Evolutionary conservation across 2,329 filamentous ascomycete species (phyloP), one percentile per base, ranked within the genome.

Genomic region (Ascocoryne sarcoides): DNA sequence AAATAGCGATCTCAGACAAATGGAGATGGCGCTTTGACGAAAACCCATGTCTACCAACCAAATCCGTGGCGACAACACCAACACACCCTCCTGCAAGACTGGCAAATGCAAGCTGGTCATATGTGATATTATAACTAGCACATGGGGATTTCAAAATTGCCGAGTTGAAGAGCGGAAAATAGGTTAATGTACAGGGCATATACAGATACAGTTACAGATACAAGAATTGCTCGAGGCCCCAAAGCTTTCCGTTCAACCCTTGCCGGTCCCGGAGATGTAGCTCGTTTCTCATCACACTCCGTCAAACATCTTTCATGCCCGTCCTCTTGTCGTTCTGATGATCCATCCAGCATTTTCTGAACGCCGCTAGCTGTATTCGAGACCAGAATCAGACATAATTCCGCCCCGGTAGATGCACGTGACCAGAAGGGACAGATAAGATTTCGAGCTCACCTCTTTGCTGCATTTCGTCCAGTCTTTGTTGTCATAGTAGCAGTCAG

Each of bases 391-490:
- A 52, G 8, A 5, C 36, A 32, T 16, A 10, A 14, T 17, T n/a
- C 9, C 12, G 28, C 10, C n/a, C n/a, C 8, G 32, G 18, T 21
- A 16, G 17, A 14, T 39, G 30, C 31, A 19, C 7, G 9, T 7
- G 10, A 31, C 3, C n/a, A n/a, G n/a, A n/a, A n/a, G n/a, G n/a
- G n/a, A n/a, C n/a, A n/a, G n/a, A n/a, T n/a, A n/a, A n/a, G n/a
- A n/a, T 36, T 37, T 39, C 17, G 36, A 41, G 66, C 83, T 68
- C 62, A 94, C 90, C 76, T 96, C 90, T 51, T 79, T 71, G 59
- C 84, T 84, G 65, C 92, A 98, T 43, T 74, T 71, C 53, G 92
- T 73, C 90, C 92, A 98, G 61, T 98, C 92, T 61, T 89, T 95
- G 72, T 89, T 95, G 40, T 90, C 87, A 59, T 78, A 95, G 63